Base-by-base conservation (phyloP, 148 eudicot genomes). In the Fagopyrum tataricum region DNA sequence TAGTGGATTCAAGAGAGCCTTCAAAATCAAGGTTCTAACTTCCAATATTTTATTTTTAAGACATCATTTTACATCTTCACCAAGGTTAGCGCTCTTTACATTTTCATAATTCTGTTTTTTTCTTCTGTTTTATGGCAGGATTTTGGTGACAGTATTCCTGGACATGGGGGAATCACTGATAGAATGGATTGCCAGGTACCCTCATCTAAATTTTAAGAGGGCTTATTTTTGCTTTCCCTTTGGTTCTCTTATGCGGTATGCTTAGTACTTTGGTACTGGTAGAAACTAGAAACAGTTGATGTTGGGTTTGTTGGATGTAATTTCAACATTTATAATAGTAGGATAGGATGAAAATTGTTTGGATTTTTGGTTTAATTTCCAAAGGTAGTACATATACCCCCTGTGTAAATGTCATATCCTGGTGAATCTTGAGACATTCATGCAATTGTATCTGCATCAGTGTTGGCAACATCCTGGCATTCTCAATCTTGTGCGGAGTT, bases 181-280 rank as follows among this genome's bases (percentile, higher is more conserved):
- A 81, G 97, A 83, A 91, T 91, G 97, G 97, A 89, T 79, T 89
- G 97, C 81, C 97, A 89, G 97, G 97, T 89, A 75, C 47, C 76
- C 44, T 72, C 40, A 41, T 39, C 44, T 24, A 13, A 61, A 21
- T 23, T 24, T 14, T 42, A n/a, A 14, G 42, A 39, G 47, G 9
- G 4, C 40, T 23, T 58, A 31, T 59, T 24, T 13, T 23, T 46
- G 49, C 13, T 10, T 46, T 6, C 13, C 2, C 66, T 59, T 23
- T 7, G 11, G 12, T 61, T 26, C 2, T 62, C 40, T 17, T 62
- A 62, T 37, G 68, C 42, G n/a, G 5, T 26, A 26, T 62, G 42
- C 2, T 62, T 7, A 31, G 68, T 37, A 26, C 43, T 12, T 69
- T 61, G 31, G 67, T 9, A 31, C 21, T 31, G 37, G 0, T 31